A percentile compares a stretch with the other conserved stretches of the same genome.
phyloP scores from a whole-genome alignment of 2,329 filamentous ascomycete genomes.

The Penicillium sp. region DNA sequence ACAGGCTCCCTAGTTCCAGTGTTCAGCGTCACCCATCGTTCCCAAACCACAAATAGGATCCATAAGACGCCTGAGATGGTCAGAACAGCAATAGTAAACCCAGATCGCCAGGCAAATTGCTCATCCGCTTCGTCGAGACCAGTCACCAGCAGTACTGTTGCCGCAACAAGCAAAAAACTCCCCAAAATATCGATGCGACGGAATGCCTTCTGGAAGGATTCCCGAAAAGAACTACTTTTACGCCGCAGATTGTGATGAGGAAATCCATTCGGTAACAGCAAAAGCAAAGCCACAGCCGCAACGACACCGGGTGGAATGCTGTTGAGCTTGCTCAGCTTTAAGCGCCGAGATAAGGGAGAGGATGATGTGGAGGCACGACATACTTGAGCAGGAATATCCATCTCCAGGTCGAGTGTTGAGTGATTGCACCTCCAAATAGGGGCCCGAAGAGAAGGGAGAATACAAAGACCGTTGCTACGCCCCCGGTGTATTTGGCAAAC shows the following conservation, averaged over 20 bases:
- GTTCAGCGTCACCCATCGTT: constrained; percentile 1
- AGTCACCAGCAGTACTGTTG: constrained; percentile 1
- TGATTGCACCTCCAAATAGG: constrained; percentile 9
- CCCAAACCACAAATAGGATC: constrained; percentile 2
- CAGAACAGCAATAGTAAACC: constrained; percentile 2
- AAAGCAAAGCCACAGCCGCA: constrained; percentile 1
- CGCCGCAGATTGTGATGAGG: not conserved
- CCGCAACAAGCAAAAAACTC: constrained; percentile 1
- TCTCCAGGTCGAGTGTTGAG: constrained; percentile 12
- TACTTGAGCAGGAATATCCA: constrained; percentile 14
- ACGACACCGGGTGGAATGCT: constrained; percentile 2
- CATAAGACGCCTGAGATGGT: constrained; percentile 1
- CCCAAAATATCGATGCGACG: constrained; percentile 2
- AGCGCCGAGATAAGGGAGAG: not conserved
- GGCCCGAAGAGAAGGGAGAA: constrained; percentile 10
- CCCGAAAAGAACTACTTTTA: not conserved
- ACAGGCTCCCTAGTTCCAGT: constrained; percentile 7
- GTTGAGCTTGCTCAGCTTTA: not conserved
- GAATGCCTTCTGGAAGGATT: not conserved
- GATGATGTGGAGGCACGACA: too few relatives aligned
- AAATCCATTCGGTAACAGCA: constrained; percentile 1
- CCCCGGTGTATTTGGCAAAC: constrained; percentile 7
- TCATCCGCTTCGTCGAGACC: constrained; percentile 2
- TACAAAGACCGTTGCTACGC: constrained; percentile 4
- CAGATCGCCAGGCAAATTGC: constrained; percentile 2